Evolutionary conservation across 2,329 filamentous ascomycete genomes (phyloP).

Genomic region (Colletotrichum sp.): DNA sequence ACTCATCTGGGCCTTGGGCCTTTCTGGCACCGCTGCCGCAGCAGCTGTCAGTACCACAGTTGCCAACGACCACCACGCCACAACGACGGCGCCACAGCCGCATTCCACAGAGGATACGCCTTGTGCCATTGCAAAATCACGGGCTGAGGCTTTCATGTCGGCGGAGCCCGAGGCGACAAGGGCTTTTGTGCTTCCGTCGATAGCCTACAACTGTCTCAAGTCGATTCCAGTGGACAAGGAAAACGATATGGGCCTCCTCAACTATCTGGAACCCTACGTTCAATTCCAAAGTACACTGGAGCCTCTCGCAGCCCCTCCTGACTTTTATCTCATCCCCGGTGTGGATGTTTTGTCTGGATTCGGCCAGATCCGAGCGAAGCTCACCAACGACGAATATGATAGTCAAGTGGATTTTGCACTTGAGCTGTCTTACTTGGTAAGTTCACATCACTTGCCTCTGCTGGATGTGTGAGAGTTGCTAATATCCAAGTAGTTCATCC

Average conservation of each 20-base stretch:
- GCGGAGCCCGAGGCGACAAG: neutral
- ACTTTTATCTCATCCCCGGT: neutral
- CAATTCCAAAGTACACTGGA: constrained; percentile 22
- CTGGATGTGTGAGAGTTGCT: neutral
- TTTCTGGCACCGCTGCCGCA: neutral
- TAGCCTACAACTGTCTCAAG: constrained; percentile 11
- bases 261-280: constrained; percentile 21
- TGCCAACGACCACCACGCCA: neutral
- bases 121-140: neutral
- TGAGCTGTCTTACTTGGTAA: constrained; percentile 13
- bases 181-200: neutral
- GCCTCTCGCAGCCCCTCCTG: constrained; percentile 14
- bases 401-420: constrained; percentile 16
- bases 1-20: neutral
- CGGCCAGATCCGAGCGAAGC: constrained; percentile 15
- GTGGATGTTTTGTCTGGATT: neutral
- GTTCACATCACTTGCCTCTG: neutral
- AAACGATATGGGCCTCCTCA: constrained; percentile 11
- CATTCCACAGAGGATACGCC: neutral
- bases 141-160: neutral
- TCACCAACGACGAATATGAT: constrained; percentile 9
- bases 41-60: neutral
- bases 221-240: constrained; percentile 9
- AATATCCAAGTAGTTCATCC: neutral
- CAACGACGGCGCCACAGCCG: neutral